Conservation (phyloP, 768 basidiomycete genomes). For the Macrocybe gigantea region DNA sequence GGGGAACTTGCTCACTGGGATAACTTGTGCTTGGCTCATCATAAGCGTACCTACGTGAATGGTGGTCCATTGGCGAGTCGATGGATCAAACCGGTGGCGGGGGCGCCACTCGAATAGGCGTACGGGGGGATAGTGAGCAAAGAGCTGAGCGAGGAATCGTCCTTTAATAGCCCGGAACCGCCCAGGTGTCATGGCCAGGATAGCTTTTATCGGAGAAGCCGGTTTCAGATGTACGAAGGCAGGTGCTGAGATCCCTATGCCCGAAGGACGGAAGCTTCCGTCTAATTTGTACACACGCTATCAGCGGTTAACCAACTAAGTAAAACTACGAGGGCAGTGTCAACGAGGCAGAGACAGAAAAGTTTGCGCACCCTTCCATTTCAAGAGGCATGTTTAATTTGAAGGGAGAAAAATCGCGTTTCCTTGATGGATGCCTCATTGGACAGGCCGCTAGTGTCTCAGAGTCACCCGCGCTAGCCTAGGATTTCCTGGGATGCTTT, state of each 20-base stretch:
- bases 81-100: constrained; percentile 16
- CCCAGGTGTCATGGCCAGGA: constrained; percentile 12
- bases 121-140: constrained; percentile 12
- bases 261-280: too few relatives aligned
- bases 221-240: too few relatives aligned
- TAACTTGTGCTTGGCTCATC: constrained; percentile 29
- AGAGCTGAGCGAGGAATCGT: constrained; percentile 18
- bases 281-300: too few relatives aligned
- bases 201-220: neutral
- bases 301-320: too few relatives aligned
- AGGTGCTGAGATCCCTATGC: too few relatives aligned
- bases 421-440: constrained; percentile 9
- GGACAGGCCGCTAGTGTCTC: constrained; percentile 25
- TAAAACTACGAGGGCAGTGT: too few relatives aligned
- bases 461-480: constrained; percentile 31
- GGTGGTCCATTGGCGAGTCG: constrained; percentile 29
- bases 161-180: constrained; percentile 41
- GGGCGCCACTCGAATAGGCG: constrained; percentile 17
- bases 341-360: too few relatives aligned
- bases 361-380: constrained; percentile 8
- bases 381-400: constrained; percentile 13
- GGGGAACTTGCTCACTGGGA: constrained; percentile 19
- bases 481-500: constrained; percentile 22
- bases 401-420: constrained; percentile 10
- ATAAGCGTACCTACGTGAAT: constrained; percentile 36